Percentiles rank a stretch among this genome's conserved stretches.
phyloP scores from a whole-genome alignment of 2,329 filamentous ascomycete genomes.

The Diaporthe batatas region DNA sequence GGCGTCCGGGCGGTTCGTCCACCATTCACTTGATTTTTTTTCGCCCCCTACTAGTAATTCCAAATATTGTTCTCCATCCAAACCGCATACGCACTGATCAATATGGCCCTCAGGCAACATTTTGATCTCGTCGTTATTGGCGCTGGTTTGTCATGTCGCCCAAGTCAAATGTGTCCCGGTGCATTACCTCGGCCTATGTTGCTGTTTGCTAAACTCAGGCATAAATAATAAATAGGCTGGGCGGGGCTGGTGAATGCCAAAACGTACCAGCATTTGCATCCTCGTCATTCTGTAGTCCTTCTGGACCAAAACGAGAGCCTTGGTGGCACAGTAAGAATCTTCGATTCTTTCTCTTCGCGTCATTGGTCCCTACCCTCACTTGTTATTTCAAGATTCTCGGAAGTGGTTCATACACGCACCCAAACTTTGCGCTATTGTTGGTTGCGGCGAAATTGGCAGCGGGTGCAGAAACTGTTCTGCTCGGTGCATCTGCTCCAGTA shows the following conservation, averaged over 20 bases:
- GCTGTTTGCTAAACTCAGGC: neutral
- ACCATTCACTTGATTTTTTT: neutral
- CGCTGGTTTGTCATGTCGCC: slow-evolving; percentile 54
- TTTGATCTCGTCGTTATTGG: slow-evolving; percentile 51
- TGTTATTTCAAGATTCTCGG: neutral
- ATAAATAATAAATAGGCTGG: slow-evolving; percentile 54
- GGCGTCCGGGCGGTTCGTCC: too few relatives aligned
- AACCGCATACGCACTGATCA: neutral
- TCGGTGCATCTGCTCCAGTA: fast-evolving
- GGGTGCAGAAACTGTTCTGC: neutral
- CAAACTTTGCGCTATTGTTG: neutral
- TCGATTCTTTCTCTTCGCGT: neutral
- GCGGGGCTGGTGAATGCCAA: slow-evolving; percentile 73
- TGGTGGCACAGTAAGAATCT: slow-evolving; percentile 66
- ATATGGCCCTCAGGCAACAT: neutral
- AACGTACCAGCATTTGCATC: slow-evolving; percentile 71
- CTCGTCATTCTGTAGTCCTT: slow-evolving; percentile 66
- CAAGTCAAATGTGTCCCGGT: too few relatives aligned
- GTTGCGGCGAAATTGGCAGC: too few relatives aligned
- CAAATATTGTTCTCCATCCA: neutral
- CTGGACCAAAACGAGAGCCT: slow-evolving; percentile 69
- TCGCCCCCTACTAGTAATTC: neutral
- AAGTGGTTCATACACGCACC: too few relatives aligned
- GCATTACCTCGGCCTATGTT: neutral
- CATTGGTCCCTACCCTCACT: neutral